Evolutionary conservation across 768 basidiomycete genomes (phyloP).

Genomic region (Cyclocybe cylindracea): DNA sequence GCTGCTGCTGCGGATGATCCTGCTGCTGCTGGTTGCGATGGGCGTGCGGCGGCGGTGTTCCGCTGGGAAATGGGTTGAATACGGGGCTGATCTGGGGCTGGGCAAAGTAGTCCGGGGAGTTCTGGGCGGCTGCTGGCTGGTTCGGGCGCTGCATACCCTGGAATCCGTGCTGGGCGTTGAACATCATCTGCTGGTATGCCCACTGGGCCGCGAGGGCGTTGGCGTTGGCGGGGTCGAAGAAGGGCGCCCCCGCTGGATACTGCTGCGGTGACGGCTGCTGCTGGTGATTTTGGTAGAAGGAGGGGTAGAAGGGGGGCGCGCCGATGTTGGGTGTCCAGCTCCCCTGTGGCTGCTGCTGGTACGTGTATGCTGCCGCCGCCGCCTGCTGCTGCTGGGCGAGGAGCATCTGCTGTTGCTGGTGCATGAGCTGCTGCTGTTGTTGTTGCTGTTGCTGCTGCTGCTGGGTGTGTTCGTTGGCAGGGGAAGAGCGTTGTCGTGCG

Average conservation of each 20-base stretch:
- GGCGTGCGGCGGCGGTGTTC: conserved; percentile 67
- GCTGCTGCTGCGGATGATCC: conserved; percentile 34
- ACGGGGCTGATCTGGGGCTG: conserved; percentile 47
- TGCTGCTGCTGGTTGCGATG: conserved; percentile 47
- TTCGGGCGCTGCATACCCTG: conserved; percentile 40
- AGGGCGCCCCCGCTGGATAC: conserved; percentile 58
- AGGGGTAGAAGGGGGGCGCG: conserved; percentile 75
- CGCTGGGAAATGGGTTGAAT: conserved; percentile 69
- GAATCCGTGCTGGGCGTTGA: conserved; percentile 62
- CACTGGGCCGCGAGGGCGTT: conserved; percentile 81
- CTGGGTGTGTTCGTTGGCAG: conserved; percentile 48
- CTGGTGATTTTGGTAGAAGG: conserved; percentile 73
- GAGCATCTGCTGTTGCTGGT: conserved; percentile 12
- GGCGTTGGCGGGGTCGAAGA: conserved; percentile 73
- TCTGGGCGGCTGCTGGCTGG: conserved; percentile 19
- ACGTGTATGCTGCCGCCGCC: conserved; percentile 60
- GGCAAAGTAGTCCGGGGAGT: conserved; percentile 55
- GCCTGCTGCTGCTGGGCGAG: conserved; percentile 30
- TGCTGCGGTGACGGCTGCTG: conserved; percentile 57
- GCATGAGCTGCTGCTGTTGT: conserved; percentile 18
- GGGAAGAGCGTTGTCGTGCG: conserved; percentile 62
- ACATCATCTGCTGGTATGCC: conserved; percentile 94
- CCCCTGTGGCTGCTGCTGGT: conserved; percentile 71
- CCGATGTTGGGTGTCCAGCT: conserved; percentile 69
- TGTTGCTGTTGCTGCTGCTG: conserved; percentile 21